Percentiles rank a stretch among this genome's conserved stretches.
These are phyloP conservation scores for Blastobotrys muscicola DNA, from an alignment of 805 yeast species.

Conservation along the genomic window DNA sequence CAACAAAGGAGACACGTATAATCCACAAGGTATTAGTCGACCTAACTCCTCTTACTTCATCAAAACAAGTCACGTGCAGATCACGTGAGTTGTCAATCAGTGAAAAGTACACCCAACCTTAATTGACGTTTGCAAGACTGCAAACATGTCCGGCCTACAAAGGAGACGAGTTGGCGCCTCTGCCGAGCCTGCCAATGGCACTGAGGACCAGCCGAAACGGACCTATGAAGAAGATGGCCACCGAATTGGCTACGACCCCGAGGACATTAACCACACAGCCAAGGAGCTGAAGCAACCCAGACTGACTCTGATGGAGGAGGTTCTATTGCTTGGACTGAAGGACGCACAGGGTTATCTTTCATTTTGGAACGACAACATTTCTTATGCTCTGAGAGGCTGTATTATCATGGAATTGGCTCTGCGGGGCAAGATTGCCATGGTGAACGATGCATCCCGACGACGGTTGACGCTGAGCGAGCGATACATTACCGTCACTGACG, in stretches of 20 bases:
- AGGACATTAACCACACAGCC: slow-evolving; percentile 40
- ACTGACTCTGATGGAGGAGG: slow-evolving; percentile 94
- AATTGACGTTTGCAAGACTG: too few species aligned
- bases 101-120: too few species aligned
- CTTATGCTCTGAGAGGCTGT: slow-evolving; percentile 93
- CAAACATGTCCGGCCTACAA: slow-evolving; percentile 17
- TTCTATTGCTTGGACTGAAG: slow-evolving; percentile 81
- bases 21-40: too few species aligned
- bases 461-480: slow-evolving; percentile 84
- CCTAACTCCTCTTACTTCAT: too few species aligned
- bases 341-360: slow-evolving; percentile 94
- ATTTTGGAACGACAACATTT: slow-evolving; percentile 96
- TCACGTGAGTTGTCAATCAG: too few species aligned
- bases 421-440: slow-evolving; percentile 78
- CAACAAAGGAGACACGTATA: too few species aligned
- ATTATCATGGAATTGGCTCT: slow-evolving; percentile 86
- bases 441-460: slow-evolving; percentile 86
- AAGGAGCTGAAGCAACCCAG: slow-evolving; percentile 50
- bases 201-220: slow-evolving; percentile 1
- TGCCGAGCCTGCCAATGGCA: not conserved
- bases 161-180: slow-evolving; percentile 19
- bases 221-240: slow-evolving; percentile 33
- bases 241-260: slow-evolving; percentile 75
- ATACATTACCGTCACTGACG: slow-evolving; percentile 76
- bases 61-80: too few species aligned